These are phyloP conservation scores for Fraxinus anomala DNA, from an alignment of 257 asterid species.

Conservation along the genomic window DNA sequence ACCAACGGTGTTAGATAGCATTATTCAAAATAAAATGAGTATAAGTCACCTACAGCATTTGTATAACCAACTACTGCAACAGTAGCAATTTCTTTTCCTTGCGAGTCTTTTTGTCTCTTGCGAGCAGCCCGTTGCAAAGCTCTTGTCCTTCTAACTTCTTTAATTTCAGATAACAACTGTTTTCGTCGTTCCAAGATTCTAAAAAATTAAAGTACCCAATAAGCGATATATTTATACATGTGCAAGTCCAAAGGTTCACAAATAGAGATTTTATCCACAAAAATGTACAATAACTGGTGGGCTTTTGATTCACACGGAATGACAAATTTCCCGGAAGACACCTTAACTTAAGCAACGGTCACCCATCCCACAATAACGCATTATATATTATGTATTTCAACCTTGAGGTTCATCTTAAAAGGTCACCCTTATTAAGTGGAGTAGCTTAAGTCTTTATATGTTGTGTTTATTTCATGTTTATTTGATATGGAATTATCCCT, in stretches of 20 bases:
- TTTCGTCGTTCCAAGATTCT: conserved; percentile 84
- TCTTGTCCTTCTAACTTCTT: conserved; percentile 93
- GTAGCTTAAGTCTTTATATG: too few relatives aligned
- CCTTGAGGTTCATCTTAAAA: too few relatives aligned
- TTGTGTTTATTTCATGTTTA: too few relatives aligned
- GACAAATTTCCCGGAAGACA: not conserved
- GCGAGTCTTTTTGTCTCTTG: conserved; percentile 61
- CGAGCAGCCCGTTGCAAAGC: conserved; percentile 89
- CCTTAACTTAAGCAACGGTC: not conserved
- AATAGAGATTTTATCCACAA: conserved; percentile 20
- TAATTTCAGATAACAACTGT: conserved; percentile 72
- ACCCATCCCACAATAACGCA: not conserved
- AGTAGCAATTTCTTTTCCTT: conserved; percentile 72
- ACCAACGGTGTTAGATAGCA: too few relatives aligned
- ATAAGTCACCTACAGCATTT: conserved; percentile 75
- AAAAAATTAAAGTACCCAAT: conserved; percentile 23
- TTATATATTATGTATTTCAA: not conserved
- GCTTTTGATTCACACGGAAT: conserved; percentile 5
- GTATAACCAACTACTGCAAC: conserved; percentile 98
- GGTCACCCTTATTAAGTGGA: too few relatives aligned
- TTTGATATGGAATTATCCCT: too few relatives aligned
- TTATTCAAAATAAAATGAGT: not conserved
- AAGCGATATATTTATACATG: conserved; percentile 14
- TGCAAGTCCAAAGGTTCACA: conserved; percentile 8
- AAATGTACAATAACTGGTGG: not conserved